These are phyloP conservation scores for Mycena rebaudengoi DNA, from an alignment of 768 basidiomycete species.

Conservation along the genomic window DNA sequence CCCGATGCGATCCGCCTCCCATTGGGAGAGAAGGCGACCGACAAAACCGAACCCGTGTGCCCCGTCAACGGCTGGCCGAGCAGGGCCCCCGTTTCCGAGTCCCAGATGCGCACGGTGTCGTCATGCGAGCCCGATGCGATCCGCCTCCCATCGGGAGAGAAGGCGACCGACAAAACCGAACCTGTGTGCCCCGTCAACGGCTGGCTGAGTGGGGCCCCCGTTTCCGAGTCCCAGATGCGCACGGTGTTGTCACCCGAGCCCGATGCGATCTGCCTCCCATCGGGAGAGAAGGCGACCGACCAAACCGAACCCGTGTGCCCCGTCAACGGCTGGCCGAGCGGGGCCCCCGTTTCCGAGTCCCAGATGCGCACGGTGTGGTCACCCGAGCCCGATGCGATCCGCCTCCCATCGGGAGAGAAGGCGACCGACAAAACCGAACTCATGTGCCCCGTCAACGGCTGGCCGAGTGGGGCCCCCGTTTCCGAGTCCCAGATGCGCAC, in stretches of 20 bases:
- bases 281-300: slow-evolving; percentile 34
- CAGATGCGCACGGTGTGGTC: slow-evolving; percentile 63
- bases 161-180: no score
- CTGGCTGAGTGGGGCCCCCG: background rate
- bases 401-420: slow-evolving; percentile 59
- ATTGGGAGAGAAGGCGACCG: no score
- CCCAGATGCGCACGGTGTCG: no score
- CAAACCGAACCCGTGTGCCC: slow-evolving; percentile 32
- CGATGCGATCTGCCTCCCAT: slow-evolving; percentile 27
- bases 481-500: slow-evolving; percentile 60
- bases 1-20: no score
- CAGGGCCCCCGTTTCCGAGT: no score
- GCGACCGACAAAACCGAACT: slow-evolving; percentile 40
- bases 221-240: slow-evolving; percentile 23
- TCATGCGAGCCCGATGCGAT: no score
- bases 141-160: no score
- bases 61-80: background rate
- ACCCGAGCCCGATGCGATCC: slow-evolving; percentile 58
- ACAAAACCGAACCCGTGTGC: no score
- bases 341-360: slow-evolving; percentile 52
- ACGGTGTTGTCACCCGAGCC: slow-evolving; percentile 23
- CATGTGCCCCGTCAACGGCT: slow-evolving; percentile 31
- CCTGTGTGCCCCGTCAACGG: slow-evolving; percentile 31
- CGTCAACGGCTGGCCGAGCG: slow-evolving; percentile 19
- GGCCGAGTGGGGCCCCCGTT: slow-evolving; percentile 41